phyloP scores from a whole-genome alignment of 2,329 filamentous ascomycete species.

The Ascosphaera apis region DNA sequence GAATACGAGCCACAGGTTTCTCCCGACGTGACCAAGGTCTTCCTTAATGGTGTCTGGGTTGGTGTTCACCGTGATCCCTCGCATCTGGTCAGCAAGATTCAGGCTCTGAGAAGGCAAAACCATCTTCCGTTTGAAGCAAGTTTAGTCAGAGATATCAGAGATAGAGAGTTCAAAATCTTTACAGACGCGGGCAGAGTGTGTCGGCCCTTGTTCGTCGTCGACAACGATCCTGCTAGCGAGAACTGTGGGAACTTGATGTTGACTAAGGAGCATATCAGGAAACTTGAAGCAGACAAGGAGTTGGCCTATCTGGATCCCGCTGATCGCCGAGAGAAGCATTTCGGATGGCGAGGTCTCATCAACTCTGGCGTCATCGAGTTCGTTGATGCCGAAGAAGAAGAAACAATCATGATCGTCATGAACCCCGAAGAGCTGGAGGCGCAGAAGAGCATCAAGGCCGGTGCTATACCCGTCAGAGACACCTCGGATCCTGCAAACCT shows the following conservation, averaged over 20 bases:
- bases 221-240: conserved; percentile 53
- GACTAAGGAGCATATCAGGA: conserved; percentile 59
- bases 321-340: conserved; percentile 36
- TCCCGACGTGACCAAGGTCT: conserved; percentile 88
- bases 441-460: conserved; percentile 45
- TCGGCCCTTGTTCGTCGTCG: conserved; percentile 78
- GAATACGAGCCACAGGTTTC: conserved; percentile 75
- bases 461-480: conserved; percentile 36
- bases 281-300: conserved; percentile 50
- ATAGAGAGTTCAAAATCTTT: conserved; percentile 96
- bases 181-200: conserved; percentile 92
- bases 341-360: conserved; percentile 75
- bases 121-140: conserved; percentile 83
- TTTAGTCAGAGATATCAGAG: conserved; percentile 83
- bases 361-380: conserved; percentile 78
- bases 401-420: conserved; percentile 98
- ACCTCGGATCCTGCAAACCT: conserved; percentile 34
- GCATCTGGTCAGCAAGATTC: conserved; percentile 57
- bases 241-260: conserved; percentile 60
- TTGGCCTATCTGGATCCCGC: conserved; percentile 36
- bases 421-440: conserved; percentile 81
- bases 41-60: conserved; percentile 96
- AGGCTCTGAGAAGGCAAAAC: conserved; percentile 54
- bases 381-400: conserved; percentile 92
- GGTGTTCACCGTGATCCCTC: conserved; percentile 80